phyloP scores from a whole-genome alignment of 805 yeast genomes.

The Lipomyces sp. region DNA sequence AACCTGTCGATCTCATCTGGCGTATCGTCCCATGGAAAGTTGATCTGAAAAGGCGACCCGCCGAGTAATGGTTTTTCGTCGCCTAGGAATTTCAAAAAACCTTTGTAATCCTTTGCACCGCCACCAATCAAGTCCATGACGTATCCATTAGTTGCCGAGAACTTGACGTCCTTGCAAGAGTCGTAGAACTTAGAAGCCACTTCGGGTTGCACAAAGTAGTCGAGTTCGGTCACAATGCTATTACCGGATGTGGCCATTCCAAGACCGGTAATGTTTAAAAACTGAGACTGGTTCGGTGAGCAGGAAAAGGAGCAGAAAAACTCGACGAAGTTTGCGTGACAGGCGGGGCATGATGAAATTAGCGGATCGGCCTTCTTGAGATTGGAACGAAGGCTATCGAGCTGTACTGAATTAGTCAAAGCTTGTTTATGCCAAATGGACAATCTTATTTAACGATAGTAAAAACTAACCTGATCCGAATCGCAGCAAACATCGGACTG shows the following conservation, averaged over 20 bases:
- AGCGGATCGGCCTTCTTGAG: slow-evolving; percentile 72
- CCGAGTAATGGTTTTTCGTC: slow-evolving; percentile 92
- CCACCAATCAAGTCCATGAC: slow-evolving; percentile 98
- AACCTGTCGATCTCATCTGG: slow-evolving; percentile 19
- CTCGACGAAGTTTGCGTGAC: slow-evolving; percentile 77
- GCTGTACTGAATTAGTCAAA: slow-evolving; percentile 14
- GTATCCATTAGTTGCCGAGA: slow-evolving; percentile 89
- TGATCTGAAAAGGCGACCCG: slow-evolving; percentile 93
- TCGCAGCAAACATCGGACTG: slow-evolving; percentile 66
- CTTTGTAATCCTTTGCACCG: slow-evolving; percentile 74
- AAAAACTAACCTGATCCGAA: slow-evolving; percentile 48
- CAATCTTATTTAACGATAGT: neutral
- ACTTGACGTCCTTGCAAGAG: slow-evolving; percentile 85
- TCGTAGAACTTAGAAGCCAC: slow-evolving; percentile 69
- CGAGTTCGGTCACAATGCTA: slow-evolving; percentile 67
- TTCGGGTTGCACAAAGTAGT: slow-evolving; percentile 54
- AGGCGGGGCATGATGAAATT: slow-evolving; percentile 91
- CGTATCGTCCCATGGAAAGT: slow-evolving; percentile 54
- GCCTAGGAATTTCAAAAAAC: slow-evolving; percentile 83
- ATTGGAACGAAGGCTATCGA: slow-evolving; percentile 50
- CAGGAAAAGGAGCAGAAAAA: slow-evolving; percentile 85
- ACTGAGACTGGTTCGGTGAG: slow-evolving; percentile 74
- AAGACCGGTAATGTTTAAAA: slow-evolving; percentile 62
- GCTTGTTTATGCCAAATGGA: neutral
- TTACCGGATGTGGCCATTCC: slow-evolving; percentile 45